These are phyloP conservation scores for Nannochloropsis oceanica DNA, from an alignment of 108 stramenopile species.

Conservation along the genomic window DNA sequence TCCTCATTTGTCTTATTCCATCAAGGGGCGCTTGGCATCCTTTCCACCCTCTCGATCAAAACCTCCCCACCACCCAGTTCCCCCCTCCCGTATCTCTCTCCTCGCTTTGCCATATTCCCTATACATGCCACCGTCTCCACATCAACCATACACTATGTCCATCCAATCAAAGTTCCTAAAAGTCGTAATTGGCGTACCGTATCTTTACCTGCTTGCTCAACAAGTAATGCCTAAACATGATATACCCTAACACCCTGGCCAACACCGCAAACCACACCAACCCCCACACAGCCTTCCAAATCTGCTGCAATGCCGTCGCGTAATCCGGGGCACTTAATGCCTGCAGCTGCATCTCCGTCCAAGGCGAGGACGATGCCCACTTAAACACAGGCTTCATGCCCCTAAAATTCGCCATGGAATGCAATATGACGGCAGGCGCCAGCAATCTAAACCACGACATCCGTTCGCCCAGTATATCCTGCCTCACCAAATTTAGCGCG, in stretches of 20 bases:
- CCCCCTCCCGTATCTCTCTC: too few relatives aligned
- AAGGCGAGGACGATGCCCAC: slow-evolving; percentile 70
- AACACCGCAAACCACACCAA: not conserved
- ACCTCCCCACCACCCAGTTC: too few relatives aligned
- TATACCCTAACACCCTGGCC: not conserved
- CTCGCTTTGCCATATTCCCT: too few relatives aligned
- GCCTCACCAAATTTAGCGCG: slow-evolving; percentile 63
- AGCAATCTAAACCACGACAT: slow-evolving; percentile 6
- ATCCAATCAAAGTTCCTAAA: not conserved
- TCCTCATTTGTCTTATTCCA: too few relatives aligned
- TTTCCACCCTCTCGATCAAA: too few relatives aligned
- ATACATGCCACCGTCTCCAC: too few relatives aligned
- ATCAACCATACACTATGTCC: too few relatives aligned
- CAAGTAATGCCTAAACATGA: not conserved
- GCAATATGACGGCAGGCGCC: slow-evolving; percentile 57
- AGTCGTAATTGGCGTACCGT: not conserved
- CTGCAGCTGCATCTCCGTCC: slow-evolving; percentile 73
- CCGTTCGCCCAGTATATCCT: slow-evolving; percentile 10
- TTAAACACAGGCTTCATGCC: slow-evolving; percentile 82
- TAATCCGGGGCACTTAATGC: slow-evolving; percentile 5
- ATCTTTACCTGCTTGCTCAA: not conserved
- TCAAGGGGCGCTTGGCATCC: too few relatives aligned
- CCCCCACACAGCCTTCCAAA: not conserved
- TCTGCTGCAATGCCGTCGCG: not conserved
- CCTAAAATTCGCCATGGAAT: slow-evolving; percentile 73